phyloP scores from a whole-genome alignment of 495 filamentous ascomycete genomes.

The Penicillium canescens region DNA sequence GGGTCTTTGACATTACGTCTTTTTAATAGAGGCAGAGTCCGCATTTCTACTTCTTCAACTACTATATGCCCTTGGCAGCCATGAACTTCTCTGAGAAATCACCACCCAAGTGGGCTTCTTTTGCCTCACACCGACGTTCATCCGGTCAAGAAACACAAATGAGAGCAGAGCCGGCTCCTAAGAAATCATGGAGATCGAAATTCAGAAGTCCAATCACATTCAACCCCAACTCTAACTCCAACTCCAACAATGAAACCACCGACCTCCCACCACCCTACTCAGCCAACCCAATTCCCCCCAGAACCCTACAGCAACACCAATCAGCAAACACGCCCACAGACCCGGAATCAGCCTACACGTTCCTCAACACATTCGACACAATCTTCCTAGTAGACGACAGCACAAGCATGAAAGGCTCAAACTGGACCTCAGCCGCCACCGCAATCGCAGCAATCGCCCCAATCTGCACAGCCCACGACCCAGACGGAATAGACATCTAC shows the following conservation, averaged over 20 bases:
- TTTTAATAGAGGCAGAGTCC: too few species aligned
- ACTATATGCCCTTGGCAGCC: too few species aligned
- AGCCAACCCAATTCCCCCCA: background rate
- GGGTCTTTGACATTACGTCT: too few species aligned
- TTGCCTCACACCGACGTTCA: too few species aligned
- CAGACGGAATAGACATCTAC: constrained; percentile 90
- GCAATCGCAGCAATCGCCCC: constrained; percentile 79
- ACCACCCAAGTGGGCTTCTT: too few species aligned
- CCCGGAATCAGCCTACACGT: constrained; percentile 60
- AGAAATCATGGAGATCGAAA: too few species aligned
- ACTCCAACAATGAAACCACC: background rate
- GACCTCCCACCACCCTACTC: constrained; percentile 36
- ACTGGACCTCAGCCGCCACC: constrained; percentile 73
- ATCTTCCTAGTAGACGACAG: constrained; percentile 94
- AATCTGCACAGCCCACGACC: constrained; percentile 80
- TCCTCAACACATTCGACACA: constrained; percentile 87
- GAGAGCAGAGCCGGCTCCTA: too few species aligned
- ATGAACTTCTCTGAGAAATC: too few species aligned
- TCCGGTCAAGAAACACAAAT: too few species aligned
- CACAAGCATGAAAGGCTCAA: constrained; percentile 75
- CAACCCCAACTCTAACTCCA: background rate
- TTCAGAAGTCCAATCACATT: background rate
- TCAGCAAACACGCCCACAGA: constrained; percentile 4
- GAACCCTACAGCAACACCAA: background rate
- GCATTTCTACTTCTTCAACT: too few species aligned